phyloP scores from a whole-genome alignment of 2,329 filamentous ascomycete genomes.

The Knufia petricola region DNA sequence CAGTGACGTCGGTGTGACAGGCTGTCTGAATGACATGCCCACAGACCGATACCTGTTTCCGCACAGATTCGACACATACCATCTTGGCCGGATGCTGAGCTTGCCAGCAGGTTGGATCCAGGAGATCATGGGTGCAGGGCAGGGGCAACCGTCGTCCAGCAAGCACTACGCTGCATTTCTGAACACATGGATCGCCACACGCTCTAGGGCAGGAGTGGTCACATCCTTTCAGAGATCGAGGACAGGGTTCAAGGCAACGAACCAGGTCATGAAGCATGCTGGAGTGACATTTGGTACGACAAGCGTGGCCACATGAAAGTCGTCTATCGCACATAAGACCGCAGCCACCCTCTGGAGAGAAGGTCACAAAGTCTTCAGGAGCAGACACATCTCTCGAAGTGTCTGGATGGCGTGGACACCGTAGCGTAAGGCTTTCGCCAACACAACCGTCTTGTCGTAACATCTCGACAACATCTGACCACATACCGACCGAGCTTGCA shows the following conservation, averaged over 20 bases:
- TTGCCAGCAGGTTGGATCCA: background rate
- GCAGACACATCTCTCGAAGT: constrained; percentile 40
- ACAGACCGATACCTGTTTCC: constrained; percentile 2
- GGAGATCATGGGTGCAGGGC: background rate
- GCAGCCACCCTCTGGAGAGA: constrained; percentile 30
- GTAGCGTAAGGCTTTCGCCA: constrained; percentile 43
- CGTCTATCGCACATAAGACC: constrained; percentile 9
- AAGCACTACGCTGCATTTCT: background rate
- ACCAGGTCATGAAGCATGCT: constrained; percentile 10
- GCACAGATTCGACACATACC: background rate
- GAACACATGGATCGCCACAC: constrained; percentile 7
- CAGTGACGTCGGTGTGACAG: background rate
- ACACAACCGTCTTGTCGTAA: constrained; percentile 19
- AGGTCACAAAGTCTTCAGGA: constrained; percentile 49
- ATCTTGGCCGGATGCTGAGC: background rate
- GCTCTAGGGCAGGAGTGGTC: constrained; percentile 12
- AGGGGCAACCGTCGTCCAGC: background rate
- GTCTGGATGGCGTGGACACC: constrained; percentile 52
- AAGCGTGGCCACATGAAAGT: constrained; percentile 15
- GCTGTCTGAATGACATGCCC: constrained; percentile 7
- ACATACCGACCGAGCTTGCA: constrained; percentile 23
- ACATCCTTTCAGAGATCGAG: constrained; percentile 2
- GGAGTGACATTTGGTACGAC: constrained; percentile 14
- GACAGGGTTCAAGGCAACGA: constrained; percentile 12
- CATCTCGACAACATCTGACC: constrained; percentile 22